These are phyloP conservation scores for Cladosporium phlei DNA, from an alignment of 2,329 filamentous ascomycete genomes.

Conservation along the genomic window DNA sequence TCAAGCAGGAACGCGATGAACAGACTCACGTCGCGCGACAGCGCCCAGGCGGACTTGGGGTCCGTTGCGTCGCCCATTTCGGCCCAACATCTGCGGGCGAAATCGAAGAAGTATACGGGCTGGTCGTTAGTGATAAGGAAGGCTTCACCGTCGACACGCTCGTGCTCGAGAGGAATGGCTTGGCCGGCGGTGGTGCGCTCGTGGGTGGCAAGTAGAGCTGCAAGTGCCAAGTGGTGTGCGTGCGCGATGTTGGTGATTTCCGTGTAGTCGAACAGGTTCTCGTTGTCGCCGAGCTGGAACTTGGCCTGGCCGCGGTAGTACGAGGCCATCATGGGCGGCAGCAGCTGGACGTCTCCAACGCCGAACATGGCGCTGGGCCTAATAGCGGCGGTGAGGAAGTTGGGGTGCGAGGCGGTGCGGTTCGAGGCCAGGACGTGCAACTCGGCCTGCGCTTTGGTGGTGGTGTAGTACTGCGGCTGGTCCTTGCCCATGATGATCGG, in stretches of 20 bases:
- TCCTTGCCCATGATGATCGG: slow-evolving; percentile 41
- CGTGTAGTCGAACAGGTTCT: slow-evolving; percentile 52
- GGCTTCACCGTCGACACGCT: slow-evolving; percentile 47
- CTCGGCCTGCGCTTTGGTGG: slow-evolving; percentile 48
- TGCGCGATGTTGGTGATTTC: slow-evolving; percentile 50
- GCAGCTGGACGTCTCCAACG: slow-evolving; percentile 44
- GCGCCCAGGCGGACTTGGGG: slow-evolving; percentile 38
- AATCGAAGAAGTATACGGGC: slow-evolving; percentile 50
- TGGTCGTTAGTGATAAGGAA: slow-evolving; percentile 50
- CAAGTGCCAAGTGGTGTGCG: slow-evolving; percentile 47
- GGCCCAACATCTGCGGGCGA: slow-evolving; percentile 44
- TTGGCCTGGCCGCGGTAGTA: slow-evolving; percentile 46
- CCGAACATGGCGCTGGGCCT: slow-evolving; percentile 50
- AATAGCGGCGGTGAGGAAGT: slow-evolving; percentile 47
- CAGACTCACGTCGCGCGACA: slow-evolving; percentile 39
- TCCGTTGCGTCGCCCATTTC: slow-evolving; percentile 36
- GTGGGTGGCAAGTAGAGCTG: slow-evolving; percentile 45
- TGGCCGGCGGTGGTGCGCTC: slow-evolving; percentile 29
- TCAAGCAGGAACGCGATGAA: slow-evolving; percentile 42
- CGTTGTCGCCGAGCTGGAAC: slow-evolving; percentile 48
- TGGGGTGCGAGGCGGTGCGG: slow-evolving; percentile 35
- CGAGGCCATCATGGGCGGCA: slow-evolving; percentile 42
- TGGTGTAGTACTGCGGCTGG: slow-evolving; percentile 49
- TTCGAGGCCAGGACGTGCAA: slow-evolving; percentile 46
- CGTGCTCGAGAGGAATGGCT: slow-evolving; percentile 41